Evolutionary conservation across 2,329 filamentous ascomycete genomes (phyloP).

Genomic region (Penicillium sp.): DNA sequence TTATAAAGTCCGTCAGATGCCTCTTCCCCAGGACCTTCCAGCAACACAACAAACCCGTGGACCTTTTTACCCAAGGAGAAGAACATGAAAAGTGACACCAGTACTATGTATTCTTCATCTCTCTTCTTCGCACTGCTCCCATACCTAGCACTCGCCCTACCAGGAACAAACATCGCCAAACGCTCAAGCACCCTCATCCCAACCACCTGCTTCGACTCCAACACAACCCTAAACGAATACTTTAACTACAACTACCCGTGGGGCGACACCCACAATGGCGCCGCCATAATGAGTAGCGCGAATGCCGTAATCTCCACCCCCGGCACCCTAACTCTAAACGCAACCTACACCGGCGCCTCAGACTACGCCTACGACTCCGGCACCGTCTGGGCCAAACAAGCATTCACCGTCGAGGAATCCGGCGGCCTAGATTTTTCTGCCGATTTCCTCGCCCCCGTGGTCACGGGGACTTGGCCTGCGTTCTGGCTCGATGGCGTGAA

Average conservation of each 20-base stretch:
- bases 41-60: background rate
- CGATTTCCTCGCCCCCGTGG: constrained; percentile 41
- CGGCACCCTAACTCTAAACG: constrained; percentile 51
- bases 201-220: constrained; percentile 32
- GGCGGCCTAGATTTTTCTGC: constrained; percentile 44
- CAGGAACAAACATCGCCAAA: constrained; percentile 4
- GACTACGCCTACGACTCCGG: constrained; percentile 57
- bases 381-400: constrained; percentile 45
- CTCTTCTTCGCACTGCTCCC: constrained; percentile 5
- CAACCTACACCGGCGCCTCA: constrained; percentile 39
- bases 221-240: constrained; percentile 36
- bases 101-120: background rate
- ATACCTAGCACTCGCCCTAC: constrained; percentile 3
- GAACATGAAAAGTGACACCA: no score
- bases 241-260: constrained; percentile 59
- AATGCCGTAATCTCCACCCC: constrained; percentile 47
- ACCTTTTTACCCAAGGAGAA: background rate
- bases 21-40: background rate
- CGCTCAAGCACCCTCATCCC: constrained; percentile 23
- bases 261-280: constrained; percentile 61
- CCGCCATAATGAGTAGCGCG: constrained; percentile 52
- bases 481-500: constrained; percentile 60
- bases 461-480: constrained; percentile 57
- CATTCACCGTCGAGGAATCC: constrained; percentile 40
- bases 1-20: background rate